These are phyloP conservation scores for Graphiopsis chlorocephala DNA, from an alignment of 2,329 filamentous ascomycete genomes.

Conservation along the genomic window DNA sequence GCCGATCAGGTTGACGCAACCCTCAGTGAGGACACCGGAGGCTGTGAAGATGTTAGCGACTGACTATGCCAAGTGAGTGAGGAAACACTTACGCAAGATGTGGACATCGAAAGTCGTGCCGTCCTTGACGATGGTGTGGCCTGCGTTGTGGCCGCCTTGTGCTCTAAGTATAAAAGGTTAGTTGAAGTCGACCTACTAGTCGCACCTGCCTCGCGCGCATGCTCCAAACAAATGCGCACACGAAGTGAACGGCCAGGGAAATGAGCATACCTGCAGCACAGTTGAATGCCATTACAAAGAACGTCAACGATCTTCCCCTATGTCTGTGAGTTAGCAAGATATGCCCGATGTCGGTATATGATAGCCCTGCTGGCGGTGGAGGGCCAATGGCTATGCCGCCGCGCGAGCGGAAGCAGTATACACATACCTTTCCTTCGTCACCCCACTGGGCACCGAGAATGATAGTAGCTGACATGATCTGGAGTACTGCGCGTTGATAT, in stretches of 20 bases:
- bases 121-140: slow-evolving; percentile 46
- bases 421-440: slow-evolving; percentile 51
- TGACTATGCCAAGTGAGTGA: slow-evolving; percentile 18
- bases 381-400: background rate
- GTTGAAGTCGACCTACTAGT: too few relatives aligned
- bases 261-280: slow-evolving; percentile 48
- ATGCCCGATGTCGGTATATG: background rate
- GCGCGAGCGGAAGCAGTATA: background rate
- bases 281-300: slow-evolving; percentile 45
- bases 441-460: slow-evolving; percentile 62
- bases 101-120: slow-evolving; percentile 55
- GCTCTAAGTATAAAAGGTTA: slow-evolving; percentile 30
- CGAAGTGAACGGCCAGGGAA: too few relatives aligned
- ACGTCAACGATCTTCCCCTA: slow-evolving; percentile 54
- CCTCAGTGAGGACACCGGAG: slow-evolving; percentile 69
- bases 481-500: background rate
- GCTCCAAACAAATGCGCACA: too few relatives aligned
- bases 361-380: slow-evolving; percentile 33
- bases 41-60: slow-evolving; percentile 37
- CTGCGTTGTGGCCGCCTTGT: slow-evolving; percentile 59
- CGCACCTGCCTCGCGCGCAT: too few relatives aligned
- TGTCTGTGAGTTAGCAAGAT: background rate
- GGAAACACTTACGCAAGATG: slow-evolving; percentile 46
- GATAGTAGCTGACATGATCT: slow-evolving; percentile 47
- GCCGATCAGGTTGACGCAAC: slow-evolving; percentile 69